These are phyloP conservation scores for Austropuccinia psidii DNA, from an alignment of 1,284 basidiomycete genomes.

Conservation along the genomic window DNA sequence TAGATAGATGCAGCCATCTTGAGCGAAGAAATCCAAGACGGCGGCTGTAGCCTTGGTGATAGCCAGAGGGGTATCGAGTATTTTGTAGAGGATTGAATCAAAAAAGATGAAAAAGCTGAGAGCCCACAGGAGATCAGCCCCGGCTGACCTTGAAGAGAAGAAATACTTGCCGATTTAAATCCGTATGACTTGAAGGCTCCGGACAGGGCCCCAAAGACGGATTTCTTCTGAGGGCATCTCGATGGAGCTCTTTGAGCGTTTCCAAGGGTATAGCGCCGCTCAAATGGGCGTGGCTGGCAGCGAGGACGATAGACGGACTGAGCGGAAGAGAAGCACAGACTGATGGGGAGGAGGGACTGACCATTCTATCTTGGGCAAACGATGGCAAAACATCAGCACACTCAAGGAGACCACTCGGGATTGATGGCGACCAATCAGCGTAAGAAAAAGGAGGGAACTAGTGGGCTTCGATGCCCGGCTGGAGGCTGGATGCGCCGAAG, in stretches of 20 bases:
- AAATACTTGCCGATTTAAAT: constrained; percentile 3
- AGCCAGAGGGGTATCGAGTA: constrained; percentile 7
- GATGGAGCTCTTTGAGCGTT: constrained; percentile 1
- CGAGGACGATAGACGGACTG: neutral
- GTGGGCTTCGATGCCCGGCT: too few relatives aligned
- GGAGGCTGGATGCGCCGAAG: too few relatives aligned
- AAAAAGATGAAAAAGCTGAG: constrained; percentile 25
- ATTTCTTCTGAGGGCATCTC: neutral
- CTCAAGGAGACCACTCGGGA: neutral
- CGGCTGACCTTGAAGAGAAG: neutral
- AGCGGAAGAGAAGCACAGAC: neutral
- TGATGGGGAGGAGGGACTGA: neutral
- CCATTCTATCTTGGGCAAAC: constrained; percentile 27
- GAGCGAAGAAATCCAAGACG: constrained; percentile 7
- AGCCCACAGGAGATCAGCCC: neutral
- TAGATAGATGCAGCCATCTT: constrained; percentile 24
- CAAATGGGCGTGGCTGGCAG: constrained; percentile 25
- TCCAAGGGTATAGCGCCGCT: constrained; percentile 30
- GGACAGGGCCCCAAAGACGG: neutral
- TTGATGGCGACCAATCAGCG: too few relatives aligned
- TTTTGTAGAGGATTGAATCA: constrained; percentile 6
- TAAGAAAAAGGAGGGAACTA: too few relatives aligned
- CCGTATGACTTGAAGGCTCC: constrained; percentile 2
- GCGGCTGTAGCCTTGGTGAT: neutral
- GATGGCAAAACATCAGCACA: neutral